Base-by-base conservation (phyloP, 495 filamentous ascomycete genomes). In the Trichoderma orchidacearum region DNA sequence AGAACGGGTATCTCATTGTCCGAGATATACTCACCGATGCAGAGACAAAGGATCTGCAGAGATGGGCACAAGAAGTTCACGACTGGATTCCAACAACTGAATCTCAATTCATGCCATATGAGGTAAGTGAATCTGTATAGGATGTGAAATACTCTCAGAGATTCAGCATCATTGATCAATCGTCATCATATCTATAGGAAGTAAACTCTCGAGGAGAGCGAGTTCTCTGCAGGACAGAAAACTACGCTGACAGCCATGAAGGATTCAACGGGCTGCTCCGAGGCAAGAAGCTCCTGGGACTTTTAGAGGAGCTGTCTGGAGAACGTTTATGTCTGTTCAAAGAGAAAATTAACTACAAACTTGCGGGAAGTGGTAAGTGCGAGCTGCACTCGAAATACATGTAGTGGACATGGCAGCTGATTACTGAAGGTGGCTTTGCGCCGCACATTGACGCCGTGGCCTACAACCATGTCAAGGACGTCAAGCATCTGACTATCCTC, bases 301-400 rank as follows among this genome's bases (percentile, higher is more conserved):
- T 70, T 7, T 61, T 75, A 6, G 55, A 63, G 4, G 70, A 75
- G 56, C 54, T 75, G 23, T 69, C 72, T 0, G 60, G 64, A 2
- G 74, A 77, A 48, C 65, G 71, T 7, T 75, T 77, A 72, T 56
- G 74, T 15, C 60, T 77, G 0, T 77, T 77, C 66, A 75, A 76
- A 53, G 73, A 76, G 52, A 75, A 76, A 61, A 76, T 58, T 59
- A 54, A 60, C 21, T 60, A 35, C 30, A 36, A 30, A 11, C 28
- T 55, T 13, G 23, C 35, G 11, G 35, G 54, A 30, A 53, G 35
- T 25, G 35, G 41, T 52, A 13, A 11, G 45, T n/a, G 1, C n/a
- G 1, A 35, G 25, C 31, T 34, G 23, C 18, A 25, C 17, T 23
- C 28, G n/a, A n/a, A n/a, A n/a, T n/a, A 23, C 18, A 12, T 30